Conservation (phyloP, 352 stramenopile species). For the Blastocystis sp. region DNA sequence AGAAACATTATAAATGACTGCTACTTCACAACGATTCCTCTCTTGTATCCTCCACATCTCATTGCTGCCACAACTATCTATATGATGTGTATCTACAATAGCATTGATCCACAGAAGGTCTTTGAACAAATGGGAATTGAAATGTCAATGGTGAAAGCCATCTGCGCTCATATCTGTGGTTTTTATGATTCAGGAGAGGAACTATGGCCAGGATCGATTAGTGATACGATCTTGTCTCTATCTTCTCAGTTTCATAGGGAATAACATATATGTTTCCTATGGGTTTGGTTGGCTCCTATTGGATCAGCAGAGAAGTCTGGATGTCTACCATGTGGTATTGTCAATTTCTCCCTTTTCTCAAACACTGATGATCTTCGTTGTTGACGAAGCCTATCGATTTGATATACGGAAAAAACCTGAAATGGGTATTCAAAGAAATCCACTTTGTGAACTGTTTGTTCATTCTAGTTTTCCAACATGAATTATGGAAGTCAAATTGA, state of each 20-base stretch:
- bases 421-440: too few species aligned
- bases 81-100: constrained; percentile 56
- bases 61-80: constrained; percentile 23
- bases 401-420: too few species aligned
- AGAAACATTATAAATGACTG: constrained; percentile 56
- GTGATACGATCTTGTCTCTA: constrained; percentile 15
- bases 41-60: constrained; percentile 22
- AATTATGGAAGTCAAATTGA: constrained; percentile 58
- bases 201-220: constrained; percentile 13
- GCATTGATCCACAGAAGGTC: constrained; percentile 7
- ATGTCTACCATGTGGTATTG: too few species aligned
- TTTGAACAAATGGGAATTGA: constrained; percentile 21
- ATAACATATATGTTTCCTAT: background rate
- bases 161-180: constrained; percentile 5
- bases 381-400: too few species aligned
- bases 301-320: too few species aligned
- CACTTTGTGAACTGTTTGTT: background rate
- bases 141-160: background rate
- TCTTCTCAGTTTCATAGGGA: background rate
- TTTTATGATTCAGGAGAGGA: constrained; percentile 38
- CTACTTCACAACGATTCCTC: constrained; percentile 36
- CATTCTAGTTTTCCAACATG: background rate
- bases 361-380: background rate
- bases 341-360: background rate
- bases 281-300: background rate